phyloP scores from a whole-genome alignment of 345 rosid genomes.

The Hypericum perforatum region DNA sequence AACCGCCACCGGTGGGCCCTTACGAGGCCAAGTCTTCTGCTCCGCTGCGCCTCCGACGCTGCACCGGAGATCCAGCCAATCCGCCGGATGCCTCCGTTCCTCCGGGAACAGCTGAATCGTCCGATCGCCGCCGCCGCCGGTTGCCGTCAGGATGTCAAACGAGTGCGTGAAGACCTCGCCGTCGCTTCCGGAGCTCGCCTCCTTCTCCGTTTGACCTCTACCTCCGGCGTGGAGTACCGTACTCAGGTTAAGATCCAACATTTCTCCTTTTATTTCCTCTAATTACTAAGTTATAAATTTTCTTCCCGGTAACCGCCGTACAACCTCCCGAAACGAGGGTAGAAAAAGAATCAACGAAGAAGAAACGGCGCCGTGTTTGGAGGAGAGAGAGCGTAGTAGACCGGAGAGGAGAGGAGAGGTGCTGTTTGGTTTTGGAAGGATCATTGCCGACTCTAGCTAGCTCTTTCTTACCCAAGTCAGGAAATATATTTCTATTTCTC shows the following conservation, averaged over 20 bases:
- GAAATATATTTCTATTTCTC: no score
- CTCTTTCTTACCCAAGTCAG: no score
- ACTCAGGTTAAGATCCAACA: conserved; percentile 50
- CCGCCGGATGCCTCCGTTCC: conserved; percentile 5
- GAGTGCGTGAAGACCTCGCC: conserved; percentile 12
- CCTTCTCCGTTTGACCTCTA: background rate
- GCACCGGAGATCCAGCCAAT: conserved; percentile 30
- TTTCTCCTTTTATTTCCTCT: conserved; percentile 1
- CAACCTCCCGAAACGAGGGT: no score
- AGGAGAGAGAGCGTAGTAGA: no score
- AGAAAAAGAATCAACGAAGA: no score
- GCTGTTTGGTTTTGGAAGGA: no score
- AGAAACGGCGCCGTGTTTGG: no score
- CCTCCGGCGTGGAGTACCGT: conserved; percentile 7
- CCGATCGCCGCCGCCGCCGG: background rate
- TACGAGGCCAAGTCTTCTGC: conserved; percentile 16
- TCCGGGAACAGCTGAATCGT: conserved; percentile 43
- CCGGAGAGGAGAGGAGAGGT: no score
- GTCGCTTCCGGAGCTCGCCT: conserved; percentile 32
- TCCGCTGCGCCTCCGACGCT: conserved; percentile 11
- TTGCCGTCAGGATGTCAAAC: conserved; percentile 27
- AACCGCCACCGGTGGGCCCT: no score
- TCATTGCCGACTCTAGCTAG: no score
- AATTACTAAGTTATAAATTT: no score
- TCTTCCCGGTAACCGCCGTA: no score